These are phyloP conservation scores for Neurospora sp. DNA, from an alignment of 495 filamentous ascomycete genomes.

Conservation along the genomic window DNA sequence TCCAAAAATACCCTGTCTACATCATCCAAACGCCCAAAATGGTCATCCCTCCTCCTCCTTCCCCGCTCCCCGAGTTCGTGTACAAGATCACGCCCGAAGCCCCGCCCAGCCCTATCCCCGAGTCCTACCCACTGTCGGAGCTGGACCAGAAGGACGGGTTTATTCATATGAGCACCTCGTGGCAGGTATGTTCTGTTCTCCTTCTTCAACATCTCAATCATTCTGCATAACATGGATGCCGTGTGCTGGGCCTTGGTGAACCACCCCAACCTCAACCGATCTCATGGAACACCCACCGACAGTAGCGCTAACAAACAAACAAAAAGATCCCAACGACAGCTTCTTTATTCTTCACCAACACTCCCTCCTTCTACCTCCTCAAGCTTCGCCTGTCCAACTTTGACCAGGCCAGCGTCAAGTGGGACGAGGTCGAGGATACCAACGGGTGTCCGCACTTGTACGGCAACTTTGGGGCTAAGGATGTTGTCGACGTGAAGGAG, in stretches of 20 bases:
- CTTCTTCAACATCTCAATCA: neutral
- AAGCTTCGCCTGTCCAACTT: slow-evolving; percentile 25
- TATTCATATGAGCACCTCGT: slow-evolving; percentile 39
- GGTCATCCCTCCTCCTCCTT: slow-evolving; percentile 12
- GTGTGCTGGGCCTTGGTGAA: too few relatives aligned
- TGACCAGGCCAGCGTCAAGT: slow-evolving; percentile 20
- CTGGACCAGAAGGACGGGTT: slow-evolving; percentile 44
- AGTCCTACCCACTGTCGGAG: slow-evolving; percentile 36
- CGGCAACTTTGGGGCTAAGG: slow-evolving; percentile 35
- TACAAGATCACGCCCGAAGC: slow-evolving; percentile 41
- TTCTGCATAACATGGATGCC: neutral
- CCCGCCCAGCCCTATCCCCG: slow-evolving; percentile 39
- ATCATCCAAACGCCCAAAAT: neutral
- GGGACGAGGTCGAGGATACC: slow-evolving; percentile 29
- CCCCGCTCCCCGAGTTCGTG: slow-evolving; percentile 33
- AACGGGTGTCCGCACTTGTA: slow-evolving; percentile 38
- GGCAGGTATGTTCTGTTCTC: slow-evolving; percentile 27
- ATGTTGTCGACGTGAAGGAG: slow-evolving; percentile 22
- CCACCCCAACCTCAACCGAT: too few relatives aligned
- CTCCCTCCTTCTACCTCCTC: slow-evolving; percentile 30
- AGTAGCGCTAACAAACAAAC: neutral
- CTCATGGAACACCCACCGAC: neutral
- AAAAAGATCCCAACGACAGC: slow-evolving; percentile 38
- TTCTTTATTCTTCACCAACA: slow-evolving; percentile 33
- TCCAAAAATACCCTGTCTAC: too few relatives aligned